phyloP scores from a whole-genome alignment of 352 stramenopile genomes.

The Phytophthora litchii region DNA sequence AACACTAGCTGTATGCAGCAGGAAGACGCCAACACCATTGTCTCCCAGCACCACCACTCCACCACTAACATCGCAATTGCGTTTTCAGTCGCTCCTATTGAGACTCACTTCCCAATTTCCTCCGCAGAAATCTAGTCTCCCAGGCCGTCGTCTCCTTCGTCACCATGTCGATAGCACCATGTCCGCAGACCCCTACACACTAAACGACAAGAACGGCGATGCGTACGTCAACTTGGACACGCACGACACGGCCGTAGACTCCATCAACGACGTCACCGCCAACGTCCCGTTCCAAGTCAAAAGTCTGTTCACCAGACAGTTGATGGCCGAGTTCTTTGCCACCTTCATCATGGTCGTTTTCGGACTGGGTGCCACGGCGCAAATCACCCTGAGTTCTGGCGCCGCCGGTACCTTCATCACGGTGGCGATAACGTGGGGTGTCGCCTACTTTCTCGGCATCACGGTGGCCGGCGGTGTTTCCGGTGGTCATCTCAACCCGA shows the following conservation, averaged over 20 bases:
- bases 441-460: conserved; percentile 62
- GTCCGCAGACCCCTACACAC: conserved; percentile 10
- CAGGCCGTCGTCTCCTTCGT: too few relatives aligned
- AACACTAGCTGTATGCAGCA: too few relatives aligned
- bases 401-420: conserved; percentile 56
- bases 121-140: conserved; percentile 8
- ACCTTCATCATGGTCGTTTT: conserved; percentile 62
- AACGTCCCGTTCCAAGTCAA: conserved; percentile 27
- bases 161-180: conserved; percentile 10
- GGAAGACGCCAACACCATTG: too few relatives aligned
- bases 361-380: conserved; percentile 50
- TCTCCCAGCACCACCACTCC: too few relatives aligned
- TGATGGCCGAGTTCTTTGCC: conserved; percentile 58
- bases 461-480: conserved; percentile 47
- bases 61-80: too few relatives aligned
- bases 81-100: too few relatives aligned
- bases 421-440: conserved; percentile 57
- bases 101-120: conserved; percentile 31
- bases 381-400: conserved; percentile 48
- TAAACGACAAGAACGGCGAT: conserved; percentile 20
- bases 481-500: conserved; percentile 60
- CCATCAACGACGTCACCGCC: conserved; percentile 5
- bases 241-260: conserved; percentile 24
- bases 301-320: conserved; percentile 45
- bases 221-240: conserved; percentile 26